Base-by-base conservation (phyloP, 1,284 basidiomycete species). In the Cerioporus squamosus region DNA sequence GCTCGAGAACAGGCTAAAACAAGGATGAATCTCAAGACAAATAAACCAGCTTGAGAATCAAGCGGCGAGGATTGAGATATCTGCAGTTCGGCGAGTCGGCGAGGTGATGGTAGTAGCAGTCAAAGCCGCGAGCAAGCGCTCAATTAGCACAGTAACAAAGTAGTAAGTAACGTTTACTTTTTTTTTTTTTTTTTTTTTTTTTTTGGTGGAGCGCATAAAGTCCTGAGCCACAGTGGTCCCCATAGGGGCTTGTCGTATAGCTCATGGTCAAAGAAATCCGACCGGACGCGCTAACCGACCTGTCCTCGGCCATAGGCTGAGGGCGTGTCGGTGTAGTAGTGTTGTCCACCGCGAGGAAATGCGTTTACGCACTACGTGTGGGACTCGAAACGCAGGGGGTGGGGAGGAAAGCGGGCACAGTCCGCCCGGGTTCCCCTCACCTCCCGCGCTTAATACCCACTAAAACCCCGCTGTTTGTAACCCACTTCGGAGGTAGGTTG, bases 381-480 rank as follows among this genome's bases (percentile, higher is more conserved):
- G 60, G 60, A 51, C 60, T 59, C 60, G 6, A 50, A 23, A 31
- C 9, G 26, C 26, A 9, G 26, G 26, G 9, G 26, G 26, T 29
- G 9, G 9, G 26, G 9, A 29, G 26, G 26, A 9, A 5, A 29
- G 26, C 9, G 26, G n/a, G n/a, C 26, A 29, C 26, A 29, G 26
- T 4, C 26, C 26, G 9, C 26, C 9, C n/a, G n/a, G 9, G 5
- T 9, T n/a, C 46, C 33, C 20, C 17, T 47, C 44, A 31, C 45
- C 38, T 14, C 17, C 56, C 48, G 40, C 55, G 45, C 49, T 49
- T 55, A 15, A 66, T 68, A 68, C 66, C 62, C 64, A 66, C 66
- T 67, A 67, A 67, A 67, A 67, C 64, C 66, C 59, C 61, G 39
- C 31, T 14, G 1, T 56, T 14, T 1, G n/a, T 33, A 2, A 40